A percentile compares a stretch with the other conserved stretches of the same genome.
phyloP scores from a whole-genome alignment of 2,329 filamentous ascomycete species.

The Paraconiothyrium brasiliense region DNA sequence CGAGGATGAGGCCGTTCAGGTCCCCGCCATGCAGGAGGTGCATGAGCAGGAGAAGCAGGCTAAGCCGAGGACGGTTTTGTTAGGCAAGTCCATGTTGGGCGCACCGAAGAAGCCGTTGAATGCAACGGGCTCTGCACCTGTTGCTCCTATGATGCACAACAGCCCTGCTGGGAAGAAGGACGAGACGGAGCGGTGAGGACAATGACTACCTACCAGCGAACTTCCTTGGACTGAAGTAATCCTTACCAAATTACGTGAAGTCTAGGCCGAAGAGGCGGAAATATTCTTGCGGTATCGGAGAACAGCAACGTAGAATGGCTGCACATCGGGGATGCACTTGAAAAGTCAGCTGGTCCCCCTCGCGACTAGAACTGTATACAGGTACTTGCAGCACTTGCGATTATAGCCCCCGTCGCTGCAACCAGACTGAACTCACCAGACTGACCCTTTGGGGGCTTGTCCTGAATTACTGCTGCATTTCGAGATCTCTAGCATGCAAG shows the following conservation, averaged over 20 bases:
- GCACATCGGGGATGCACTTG: no score
- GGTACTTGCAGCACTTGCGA: no score
- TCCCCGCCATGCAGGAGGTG: constrained; percentile 1
- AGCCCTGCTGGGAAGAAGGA: constrained; percentile 15
- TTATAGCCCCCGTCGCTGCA: no score
- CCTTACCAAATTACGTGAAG: no score
- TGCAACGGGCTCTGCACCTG: constrained; percentile 23
- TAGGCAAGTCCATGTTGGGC: constrained; percentile 30
- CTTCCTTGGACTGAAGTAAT: no score
- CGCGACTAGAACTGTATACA: no score
- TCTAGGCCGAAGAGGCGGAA: no score
- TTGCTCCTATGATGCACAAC: constrained; percentile 33
- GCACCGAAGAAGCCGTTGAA: constrained; percentile 22
- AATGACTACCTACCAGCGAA: background rate
- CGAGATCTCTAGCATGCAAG: background rate
- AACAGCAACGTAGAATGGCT: no score
- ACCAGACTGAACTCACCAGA: no score
- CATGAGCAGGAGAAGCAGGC: background rate
- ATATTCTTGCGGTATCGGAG: no score
- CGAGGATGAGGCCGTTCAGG: constrained; percentile 8
- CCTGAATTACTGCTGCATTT: background rate
- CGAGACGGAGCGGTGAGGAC: constrained; percentile 1
- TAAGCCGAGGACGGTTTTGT: constrained; percentile 8
- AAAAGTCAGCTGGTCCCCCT: no score
- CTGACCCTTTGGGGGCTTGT: no score